Evolutionary conservation across 106 monocot species (phyloP).

Genomic region (Dendrobium catenatum): DNA sequence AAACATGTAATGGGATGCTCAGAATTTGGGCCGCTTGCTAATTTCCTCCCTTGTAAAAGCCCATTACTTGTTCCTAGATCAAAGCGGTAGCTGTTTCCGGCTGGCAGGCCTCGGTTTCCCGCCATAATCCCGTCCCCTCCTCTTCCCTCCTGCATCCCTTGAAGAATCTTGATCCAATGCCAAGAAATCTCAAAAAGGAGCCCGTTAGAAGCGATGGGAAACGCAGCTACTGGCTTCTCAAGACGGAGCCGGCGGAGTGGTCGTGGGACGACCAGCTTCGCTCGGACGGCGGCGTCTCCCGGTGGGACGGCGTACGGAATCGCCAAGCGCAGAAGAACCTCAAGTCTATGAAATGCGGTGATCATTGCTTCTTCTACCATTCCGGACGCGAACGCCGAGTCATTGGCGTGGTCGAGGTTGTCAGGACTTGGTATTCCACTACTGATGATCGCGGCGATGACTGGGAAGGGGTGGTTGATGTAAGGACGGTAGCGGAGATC

Average conservation of each 20-base stretch:
- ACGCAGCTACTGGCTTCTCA: constrained; percentile 64
- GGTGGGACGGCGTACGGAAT: constrained; percentile 93
- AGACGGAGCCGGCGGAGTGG: constrained; percentile 91
- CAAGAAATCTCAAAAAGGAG: too few species aligned
- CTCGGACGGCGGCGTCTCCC: constrained; percentile 46
- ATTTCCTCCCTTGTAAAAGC: too few species aligned
- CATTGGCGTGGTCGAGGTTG: constrained; percentile 77
- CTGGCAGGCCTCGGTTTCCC: neutral
- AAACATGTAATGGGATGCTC: too few species aligned
- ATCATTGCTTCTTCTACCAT: constrained; percentile 98
- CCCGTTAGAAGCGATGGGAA: neutral
- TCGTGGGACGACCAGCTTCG: constrained; percentile 73
- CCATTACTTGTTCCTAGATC: too few species aligned
- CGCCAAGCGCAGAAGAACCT: constrained; percentile 80
- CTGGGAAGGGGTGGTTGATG: constrained; percentile 69
- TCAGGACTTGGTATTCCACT: constrained; percentile 49
- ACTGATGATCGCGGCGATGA: constrained; percentile 5
- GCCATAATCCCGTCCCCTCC: neutral
- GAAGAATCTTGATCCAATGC: neutral
- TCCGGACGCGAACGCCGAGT: constrained; percentile 57
- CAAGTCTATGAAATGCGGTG: constrained; percentile 57
- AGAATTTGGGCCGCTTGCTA: too few species aligned
- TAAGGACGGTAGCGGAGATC: constrained; percentile 56
- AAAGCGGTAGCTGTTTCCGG: neutral
- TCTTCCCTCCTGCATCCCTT: too few species aligned